Evolutionary conservation across 2,329 filamentous ascomycete species (phyloP), one percentile per base, ranked within the genome.

Genomic region (Podosphaera leucotricha): DNA sequence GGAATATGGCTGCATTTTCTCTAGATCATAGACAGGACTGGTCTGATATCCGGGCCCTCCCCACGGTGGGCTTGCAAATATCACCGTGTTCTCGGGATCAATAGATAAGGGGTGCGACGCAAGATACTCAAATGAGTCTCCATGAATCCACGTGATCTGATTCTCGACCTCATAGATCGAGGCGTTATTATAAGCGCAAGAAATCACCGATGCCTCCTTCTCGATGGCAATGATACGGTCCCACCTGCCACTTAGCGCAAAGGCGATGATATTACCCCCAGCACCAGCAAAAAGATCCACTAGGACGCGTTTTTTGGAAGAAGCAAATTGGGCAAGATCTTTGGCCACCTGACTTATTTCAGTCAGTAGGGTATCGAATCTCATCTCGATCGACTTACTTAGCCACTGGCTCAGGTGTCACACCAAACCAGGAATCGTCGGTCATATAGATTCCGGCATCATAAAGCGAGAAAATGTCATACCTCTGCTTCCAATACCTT

Each of bases 231-330:
- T 84, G 50, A 98, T 73, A 50, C 74, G 77, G 43, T 76, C 71
- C 80, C 84, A 98, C 49, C 76, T 73, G 18, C 70, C 74, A 0
- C 78, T 82, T 8, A 77, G 70, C 16, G 90, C 87, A 53, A 98
- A 92, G n/a, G 86, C 84, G 53, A 98, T 95, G 20, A 80, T 74
- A 59, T 98, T 98, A 44, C 86, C 90, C 33, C 92, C 90, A 0
- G 82, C 85, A 38, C 90, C 90, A 22, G 78, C 82, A 61, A 98
- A 98, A 39, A 80, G 72, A 60, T 98, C 90, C 47, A 98, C 74
- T 33, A 98, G 64, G 43, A 50, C 44, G 35, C 47, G 48, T 47
- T 54, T 53, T 19, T 52, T 47, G 40, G 49, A 39, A 44, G 48
- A 35, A 6, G 46, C 47, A 26, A 45, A 68, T 64, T 38, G 63